A percentile compares a stretch with the other conserved stretches of the same genome.
Evolutionary conservation across 495 filamentous ascomycete species (phyloP).

Genomic region (Wilcoxina mikolae): DNA sequence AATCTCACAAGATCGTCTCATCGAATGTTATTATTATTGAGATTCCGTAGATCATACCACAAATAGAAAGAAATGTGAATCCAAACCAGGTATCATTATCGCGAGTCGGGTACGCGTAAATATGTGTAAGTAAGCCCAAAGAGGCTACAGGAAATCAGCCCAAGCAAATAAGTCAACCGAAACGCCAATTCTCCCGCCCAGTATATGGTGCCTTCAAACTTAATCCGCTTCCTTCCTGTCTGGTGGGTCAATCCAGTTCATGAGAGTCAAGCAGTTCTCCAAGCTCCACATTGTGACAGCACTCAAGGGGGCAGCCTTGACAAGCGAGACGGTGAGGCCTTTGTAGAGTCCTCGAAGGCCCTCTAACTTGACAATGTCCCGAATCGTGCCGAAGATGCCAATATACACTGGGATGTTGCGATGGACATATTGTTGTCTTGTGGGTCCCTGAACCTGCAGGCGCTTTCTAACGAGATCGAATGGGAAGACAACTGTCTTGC

Average conservation of each 20-base stretch:
- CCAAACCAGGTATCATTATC: too few relatives aligned
- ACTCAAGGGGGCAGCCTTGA: constrained; percentile 90
- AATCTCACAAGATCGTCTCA: too few relatives aligned
- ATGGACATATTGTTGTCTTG: constrained; percentile 59
- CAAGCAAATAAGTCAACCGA: background rate
- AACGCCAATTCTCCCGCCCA: background rate
- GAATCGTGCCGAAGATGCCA: constrained; percentile 50
- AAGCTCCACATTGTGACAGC: constrained; percentile 99
- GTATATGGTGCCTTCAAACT: background rate
- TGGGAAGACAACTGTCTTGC: constrained; percentile 84
- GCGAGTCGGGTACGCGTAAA: background rate
- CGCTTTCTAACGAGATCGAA: constrained; percentile 88
- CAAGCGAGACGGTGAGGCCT: constrained; percentile 69
- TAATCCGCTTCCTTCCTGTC: constrained; percentile 9
- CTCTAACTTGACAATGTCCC: constrained; percentile 52
- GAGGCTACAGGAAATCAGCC: background rate
- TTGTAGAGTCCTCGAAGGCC: constrained; percentile 72
- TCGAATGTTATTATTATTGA: too few relatives aligned
- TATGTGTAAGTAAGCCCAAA: background rate
- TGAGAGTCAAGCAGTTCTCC: constrained; percentile 50
- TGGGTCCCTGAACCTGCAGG: constrained; percentile 90
- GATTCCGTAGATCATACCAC: too few relatives aligned
- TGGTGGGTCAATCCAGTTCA: constrained; percentile 35
- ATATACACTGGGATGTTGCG: constrained; percentile 74
- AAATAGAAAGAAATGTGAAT: too few relatives aligned